phyloP scores from a whole-genome alignment of 331 rosid species.

The Cydonia oblonga region DNA sequence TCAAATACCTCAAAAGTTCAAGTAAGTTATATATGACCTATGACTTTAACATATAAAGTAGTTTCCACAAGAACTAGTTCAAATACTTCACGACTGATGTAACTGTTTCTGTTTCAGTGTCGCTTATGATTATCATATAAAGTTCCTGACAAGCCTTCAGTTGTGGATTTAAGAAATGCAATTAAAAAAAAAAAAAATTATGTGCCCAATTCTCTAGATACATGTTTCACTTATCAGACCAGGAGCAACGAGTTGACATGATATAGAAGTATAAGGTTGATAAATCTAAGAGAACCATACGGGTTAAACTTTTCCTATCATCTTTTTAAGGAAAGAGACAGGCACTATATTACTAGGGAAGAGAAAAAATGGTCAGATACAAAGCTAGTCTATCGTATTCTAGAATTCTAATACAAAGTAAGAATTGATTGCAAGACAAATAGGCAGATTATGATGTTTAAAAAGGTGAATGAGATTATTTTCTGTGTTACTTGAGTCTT shows the following conservation, averaged over 20 bases:
- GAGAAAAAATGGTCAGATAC: not conserved
- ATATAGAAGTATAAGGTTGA: not conserved
- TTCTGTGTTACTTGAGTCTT: not conserved
- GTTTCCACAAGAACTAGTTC: not conserved
- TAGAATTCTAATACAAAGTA: not conserved
- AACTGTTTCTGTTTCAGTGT: not conserved
- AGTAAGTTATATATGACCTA: slow-evolving; percentile 35
- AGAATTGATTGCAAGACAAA: not conserved
- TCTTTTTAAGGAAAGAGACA: not conserved
- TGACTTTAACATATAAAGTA: not conserved
- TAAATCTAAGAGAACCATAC: not conserved
- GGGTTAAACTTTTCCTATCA: not conserved
- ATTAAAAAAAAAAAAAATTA: not conserved
- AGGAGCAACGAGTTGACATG: not conserved
- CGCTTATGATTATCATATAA: not conserved
- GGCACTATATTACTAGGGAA: not conserved
- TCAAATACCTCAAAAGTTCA: slow-evolving; percentile 55
- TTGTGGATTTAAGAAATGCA: not conserved
- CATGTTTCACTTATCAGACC: not conserved
- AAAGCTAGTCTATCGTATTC: not conserved
- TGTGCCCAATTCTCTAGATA: not conserved
- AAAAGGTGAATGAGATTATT: not conserved
- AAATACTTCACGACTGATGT: not conserved
- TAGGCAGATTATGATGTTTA: not conserved
- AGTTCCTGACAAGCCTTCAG: not conserved